Evolutionary conservation across 106 monocot species (phyloP).

Genomic region (Allium sativum): DNA sequence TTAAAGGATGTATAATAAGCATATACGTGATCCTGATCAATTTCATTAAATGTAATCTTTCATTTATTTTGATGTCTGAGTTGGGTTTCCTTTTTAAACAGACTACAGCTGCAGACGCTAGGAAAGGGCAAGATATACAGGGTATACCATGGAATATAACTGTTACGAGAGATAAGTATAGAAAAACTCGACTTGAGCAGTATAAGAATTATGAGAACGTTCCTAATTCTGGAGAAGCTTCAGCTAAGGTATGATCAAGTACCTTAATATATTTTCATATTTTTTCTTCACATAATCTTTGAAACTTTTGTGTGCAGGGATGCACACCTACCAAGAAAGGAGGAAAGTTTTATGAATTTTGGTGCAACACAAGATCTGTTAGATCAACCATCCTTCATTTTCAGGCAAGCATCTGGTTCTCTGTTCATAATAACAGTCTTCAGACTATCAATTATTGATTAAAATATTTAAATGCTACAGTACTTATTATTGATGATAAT

Average conservation of each 20-base stretch:
- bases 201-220: slow-evolving; percentile 72
- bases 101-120: slow-evolving; percentile 37
- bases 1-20: neutral
- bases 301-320: slow-evolving; percentile 10
- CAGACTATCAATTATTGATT: neutral
- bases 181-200: slow-evolving; percentile 53
- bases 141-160: slow-evolving; percentile 66
- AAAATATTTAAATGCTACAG: too few species aligned
- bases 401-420: slow-evolving; percentile 20
- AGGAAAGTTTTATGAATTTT: slow-evolving; percentile 49
- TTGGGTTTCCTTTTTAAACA: slow-evolving; percentile 14
- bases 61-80: too few species aligned
- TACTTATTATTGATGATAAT: too few species aligned
- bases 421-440: neutral
- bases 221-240: slow-evolving; percentile 42
- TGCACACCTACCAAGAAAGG: slow-evolving; percentile 49
- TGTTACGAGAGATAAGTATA: slow-evolving; percentile 52
- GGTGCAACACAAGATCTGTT: slow-evolving; percentile 57
- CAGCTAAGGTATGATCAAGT: slow-evolving; percentile 28
- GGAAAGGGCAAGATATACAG: slow-evolving; percentile 63
- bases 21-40: neutral
- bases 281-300: neutral
- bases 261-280: neutral
- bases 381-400: slow-evolving; percentile 45
- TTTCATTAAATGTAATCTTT: too few species aligned